Evolutionary conservation across 352 stramenopile genomes (phyloP).

Genomic region (Globisporangium irregulare): DNA sequence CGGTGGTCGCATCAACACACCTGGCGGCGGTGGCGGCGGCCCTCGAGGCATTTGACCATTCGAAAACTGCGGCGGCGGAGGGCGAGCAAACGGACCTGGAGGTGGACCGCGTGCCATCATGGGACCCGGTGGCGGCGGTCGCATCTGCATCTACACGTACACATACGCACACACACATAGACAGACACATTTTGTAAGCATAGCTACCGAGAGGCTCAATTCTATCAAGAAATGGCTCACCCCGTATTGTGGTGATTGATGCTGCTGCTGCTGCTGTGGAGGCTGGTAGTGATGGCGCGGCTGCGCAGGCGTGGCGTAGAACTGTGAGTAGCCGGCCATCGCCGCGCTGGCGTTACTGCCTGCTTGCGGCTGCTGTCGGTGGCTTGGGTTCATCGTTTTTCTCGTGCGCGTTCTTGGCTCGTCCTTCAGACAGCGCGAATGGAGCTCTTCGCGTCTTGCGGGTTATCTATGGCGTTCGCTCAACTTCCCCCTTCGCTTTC

Average conservation of each 20-base stretch:
- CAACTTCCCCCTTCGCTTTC: slow-evolving; percentile 3
- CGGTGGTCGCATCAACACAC: slow-evolving; percentile 11
- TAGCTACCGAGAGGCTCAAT: not conserved
- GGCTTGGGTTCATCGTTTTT: slow-evolving; percentile 31
- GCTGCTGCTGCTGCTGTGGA: slow-evolving; percentile 9
- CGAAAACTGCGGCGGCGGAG: slow-evolving; percentile 14
- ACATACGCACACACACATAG: not conserved
- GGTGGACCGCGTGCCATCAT: slow-evolving; percentile 17
- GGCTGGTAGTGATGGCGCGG: slow-evolving; percentile 7
- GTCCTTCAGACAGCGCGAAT: not conserved
- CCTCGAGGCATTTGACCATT: slow-evolving; percentile 11
- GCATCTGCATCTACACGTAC: slow-evolving; percentile 19
- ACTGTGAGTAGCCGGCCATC: slow-evolving; percentile 66
- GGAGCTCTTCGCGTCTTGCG: slow-evolving; percentile 1
- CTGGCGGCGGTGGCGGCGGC: slow-evolving; percentile 14
- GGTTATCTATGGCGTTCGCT: not conserved
- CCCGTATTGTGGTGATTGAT: slow-evolving; percentile 9
- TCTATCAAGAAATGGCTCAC: not conserved
- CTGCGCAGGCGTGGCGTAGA: slow-evolving; percentile 42
- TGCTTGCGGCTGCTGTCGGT: slow-evolving; percentile 25
- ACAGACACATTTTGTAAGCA: not conserved
- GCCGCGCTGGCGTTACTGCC: slow-evolving; percentile 34
- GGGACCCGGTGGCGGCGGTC: slow-evolving; percentile 32
- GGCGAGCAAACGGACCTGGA: slow-evolving; percentile 13
- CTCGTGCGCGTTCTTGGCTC: not conserved